phyloP scores from a whole-genome alignment of 139 green algal species.

The Chlamydomonas sphaeroides region DNA sequence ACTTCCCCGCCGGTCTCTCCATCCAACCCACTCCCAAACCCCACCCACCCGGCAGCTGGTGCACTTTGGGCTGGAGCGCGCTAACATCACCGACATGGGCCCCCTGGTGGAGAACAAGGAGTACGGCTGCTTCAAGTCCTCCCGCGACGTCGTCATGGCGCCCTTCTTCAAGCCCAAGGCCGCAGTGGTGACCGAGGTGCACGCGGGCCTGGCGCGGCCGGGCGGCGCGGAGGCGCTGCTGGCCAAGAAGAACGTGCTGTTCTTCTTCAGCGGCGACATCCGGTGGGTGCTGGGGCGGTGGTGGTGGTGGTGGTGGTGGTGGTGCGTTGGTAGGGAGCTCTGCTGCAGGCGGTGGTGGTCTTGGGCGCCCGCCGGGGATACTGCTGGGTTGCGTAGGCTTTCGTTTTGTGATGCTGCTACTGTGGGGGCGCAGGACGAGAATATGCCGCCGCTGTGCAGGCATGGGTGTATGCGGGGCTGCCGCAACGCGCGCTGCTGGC shows the following conservation, averaged over 20 bases:
- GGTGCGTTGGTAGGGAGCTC: too few species aligned
- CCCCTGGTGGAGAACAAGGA: conserved; percentile 10
- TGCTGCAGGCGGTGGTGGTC: too few species aligned
- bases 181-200: background rate
- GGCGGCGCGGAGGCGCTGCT: conserved; percentile 3
- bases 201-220: background rate
- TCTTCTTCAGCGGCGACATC: conserved; percentile 40
- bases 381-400: too few species aligned
- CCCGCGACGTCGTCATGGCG: conserved; percentile 29
- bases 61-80: conserved; percentile 20
- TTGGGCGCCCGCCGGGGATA: too few species aligned
- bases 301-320: background rate
- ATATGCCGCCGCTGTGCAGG: background rate
- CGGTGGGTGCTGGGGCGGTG: background rate
- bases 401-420: too few species aligned
- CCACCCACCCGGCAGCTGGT: conserved; percentile 5
- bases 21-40: too few species aligned
- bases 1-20: background rate
- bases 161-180: conserved; percentile 22
- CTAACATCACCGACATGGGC: conserved; percentile 9
- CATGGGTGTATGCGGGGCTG: too few species aligned
- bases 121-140: conserved; percentile 42
- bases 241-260: conserved; percentile 20
- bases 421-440: too few species aligned
- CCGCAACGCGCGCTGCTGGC: too few species aligned